phyloP scores from a whole-genome alignment of 768 basidiomycete species.

The Calocera viscosa region DNA sequence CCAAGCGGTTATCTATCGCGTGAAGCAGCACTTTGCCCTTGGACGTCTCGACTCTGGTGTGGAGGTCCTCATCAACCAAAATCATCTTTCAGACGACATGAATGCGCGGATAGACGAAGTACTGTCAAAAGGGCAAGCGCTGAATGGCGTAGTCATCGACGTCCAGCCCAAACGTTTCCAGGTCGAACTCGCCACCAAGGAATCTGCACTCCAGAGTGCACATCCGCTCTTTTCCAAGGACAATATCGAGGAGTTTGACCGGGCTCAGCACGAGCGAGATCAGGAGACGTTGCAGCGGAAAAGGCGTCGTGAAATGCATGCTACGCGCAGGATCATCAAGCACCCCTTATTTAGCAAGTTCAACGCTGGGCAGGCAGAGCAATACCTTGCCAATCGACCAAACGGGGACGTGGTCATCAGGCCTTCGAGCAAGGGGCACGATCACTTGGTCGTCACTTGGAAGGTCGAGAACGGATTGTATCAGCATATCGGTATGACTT shows the following conservation, averaged over 20 bases:
- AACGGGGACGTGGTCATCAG: constrained; percentile 93
- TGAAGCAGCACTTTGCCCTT: constrained; percentile 38
- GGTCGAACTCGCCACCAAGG: constrained; percentile 62
- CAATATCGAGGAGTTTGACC: constrained; percentile 52
- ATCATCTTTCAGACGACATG: constrained; percentile 37
- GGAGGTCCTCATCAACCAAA: constrained; percentile 59
- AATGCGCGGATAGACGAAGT: constrained; percentile 34
- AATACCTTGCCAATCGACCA: constrained; percentile 76
- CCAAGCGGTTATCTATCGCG: constrained; percentile 54
- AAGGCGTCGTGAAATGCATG: constrained; percentile 71
- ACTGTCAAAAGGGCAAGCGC: constrained; percentile 64
- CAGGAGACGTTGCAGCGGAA: constrained; percentile 62
- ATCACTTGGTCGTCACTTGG: constrained; percentile 97
- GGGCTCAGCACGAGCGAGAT: constrained; percentile 51
- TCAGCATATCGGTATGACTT: constrained; percentile 78
- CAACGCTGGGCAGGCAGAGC: constrained; percentile 79
- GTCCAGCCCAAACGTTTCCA: constrained; percentile 53
- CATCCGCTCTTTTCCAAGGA: constrained; percentile 32
- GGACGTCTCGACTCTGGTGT: constrained; percentile 88
- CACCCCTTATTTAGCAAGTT: constrained; percentile 98
- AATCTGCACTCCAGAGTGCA: background rate
- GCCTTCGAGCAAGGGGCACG: constrained; percentile 83
- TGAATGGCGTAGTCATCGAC: constrained; percentile 66
- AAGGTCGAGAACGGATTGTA: constrained; percentile 93
- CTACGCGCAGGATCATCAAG: constrained; percentile 76